These are phyloP conservation scores for Lachancea cidri DNA, from an alignment of 805 yeast genomes.

Conservation along the genomic window DNA sequence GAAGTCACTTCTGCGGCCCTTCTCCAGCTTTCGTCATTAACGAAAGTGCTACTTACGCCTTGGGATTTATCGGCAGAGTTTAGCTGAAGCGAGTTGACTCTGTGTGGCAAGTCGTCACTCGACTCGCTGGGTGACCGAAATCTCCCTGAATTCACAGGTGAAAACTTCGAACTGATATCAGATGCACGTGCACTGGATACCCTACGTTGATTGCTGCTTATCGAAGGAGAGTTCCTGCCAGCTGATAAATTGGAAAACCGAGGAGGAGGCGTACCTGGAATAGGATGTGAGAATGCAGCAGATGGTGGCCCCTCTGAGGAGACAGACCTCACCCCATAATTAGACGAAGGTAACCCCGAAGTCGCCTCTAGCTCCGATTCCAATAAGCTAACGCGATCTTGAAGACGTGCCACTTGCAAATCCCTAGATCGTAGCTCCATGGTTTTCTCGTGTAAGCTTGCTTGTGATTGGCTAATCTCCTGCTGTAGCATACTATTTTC, in stretches of 20 bases:
- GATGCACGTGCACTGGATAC: not conserved
- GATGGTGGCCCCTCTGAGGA: conserved; percentile 12
- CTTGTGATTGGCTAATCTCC: conserved; percentile 21
- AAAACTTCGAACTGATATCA: not conserved
- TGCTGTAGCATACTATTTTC: conserved; percentile 37
- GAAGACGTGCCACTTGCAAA: conserved; percentile 18
- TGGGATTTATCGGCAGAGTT: conserved; percentile 8
- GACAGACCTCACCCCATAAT: conserved; percentile 16
- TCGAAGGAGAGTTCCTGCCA: conserved; percentile 4
- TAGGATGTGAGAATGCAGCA: conserved; percentile 3
- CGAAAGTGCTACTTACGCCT: conserved; percentile 16
- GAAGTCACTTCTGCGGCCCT: conserved; percentile 87
- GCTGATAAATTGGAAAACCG: conserved; percentile 1
- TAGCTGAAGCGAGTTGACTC: conserved; percentile 27
- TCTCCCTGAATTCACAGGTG: conserved; percentile 26
- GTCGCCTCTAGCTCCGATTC: conserved; percentile 13
- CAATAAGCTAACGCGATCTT: conserved; percentile 17
- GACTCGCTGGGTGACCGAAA: conserved; percentile 33
- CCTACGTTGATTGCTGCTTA: conserved; percentile 9
- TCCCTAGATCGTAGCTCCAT: conserved; percentile 20
- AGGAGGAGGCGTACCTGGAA: conserved; percentile 8
- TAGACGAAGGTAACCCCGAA: conserved; percentile 10
- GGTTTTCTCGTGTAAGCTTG: conserved; percentile 19
- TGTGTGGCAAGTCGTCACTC: conserved; percentile 28
- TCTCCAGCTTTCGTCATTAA: conserved; percentile 72